A percentile compares a stretch with the other conserved stretches of the same genome.
Evolutionary conservation across 2,329 filamentous ascomycete genomes (phyloP).

Genomic region (Didymella pomorum): DNA sequence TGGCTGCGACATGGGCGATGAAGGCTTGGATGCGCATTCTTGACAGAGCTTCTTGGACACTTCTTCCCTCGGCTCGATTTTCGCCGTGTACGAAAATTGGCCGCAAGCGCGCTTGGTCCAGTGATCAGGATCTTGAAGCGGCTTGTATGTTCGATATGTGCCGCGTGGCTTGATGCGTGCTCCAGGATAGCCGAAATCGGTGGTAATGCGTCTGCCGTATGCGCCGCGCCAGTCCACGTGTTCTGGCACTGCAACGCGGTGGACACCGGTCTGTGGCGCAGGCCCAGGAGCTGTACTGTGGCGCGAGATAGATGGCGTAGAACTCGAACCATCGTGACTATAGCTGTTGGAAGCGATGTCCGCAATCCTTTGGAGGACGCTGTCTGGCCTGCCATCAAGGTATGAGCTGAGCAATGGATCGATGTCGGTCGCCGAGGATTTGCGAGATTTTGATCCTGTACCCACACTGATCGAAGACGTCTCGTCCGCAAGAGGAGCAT

Average conservation of each 20-base stretch:
- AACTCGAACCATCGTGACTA: slow-evolving; percentile 38
- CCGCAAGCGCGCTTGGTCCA: slow-evolving; percentile 43
- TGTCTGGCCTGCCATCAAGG: neutral
- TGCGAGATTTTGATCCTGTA: neutral
- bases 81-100: slow-evolving; percentile 35
- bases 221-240: slow-evolving; percentile 40
- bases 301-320: slow-evolving; percentile 20
- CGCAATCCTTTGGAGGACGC: neutral
- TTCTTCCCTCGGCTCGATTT: slow-evolving; percentile 25
- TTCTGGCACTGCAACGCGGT: slow-evolving; percentile 32
- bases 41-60: slow-evolving; percentile 29
- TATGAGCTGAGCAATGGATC: neutral
- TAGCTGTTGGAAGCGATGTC: slow-evolving; percentile 26
- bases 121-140: slow-evolving; percentile 32
- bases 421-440: neutral
- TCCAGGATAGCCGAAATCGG: slow-evolving; percentile 47
- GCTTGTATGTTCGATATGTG: slow-evolving; percentile 21
- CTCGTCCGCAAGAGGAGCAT: slow-evolving; percentile 15
- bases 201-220: slow-evolving; percentile 44
- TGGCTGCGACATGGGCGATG: slow-evolving; percentile 2
- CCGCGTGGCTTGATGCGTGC: slow-evolving; percentile 37
- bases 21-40: slow-evolving; percentile 31
- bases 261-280: slow-evolving; percentile 1
- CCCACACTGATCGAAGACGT: neutral
- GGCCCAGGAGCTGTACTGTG: neutral